Evolutionary conservation across 169 alveolate species (phyloP).

Genomic region (Theileria sp.): DNA sequence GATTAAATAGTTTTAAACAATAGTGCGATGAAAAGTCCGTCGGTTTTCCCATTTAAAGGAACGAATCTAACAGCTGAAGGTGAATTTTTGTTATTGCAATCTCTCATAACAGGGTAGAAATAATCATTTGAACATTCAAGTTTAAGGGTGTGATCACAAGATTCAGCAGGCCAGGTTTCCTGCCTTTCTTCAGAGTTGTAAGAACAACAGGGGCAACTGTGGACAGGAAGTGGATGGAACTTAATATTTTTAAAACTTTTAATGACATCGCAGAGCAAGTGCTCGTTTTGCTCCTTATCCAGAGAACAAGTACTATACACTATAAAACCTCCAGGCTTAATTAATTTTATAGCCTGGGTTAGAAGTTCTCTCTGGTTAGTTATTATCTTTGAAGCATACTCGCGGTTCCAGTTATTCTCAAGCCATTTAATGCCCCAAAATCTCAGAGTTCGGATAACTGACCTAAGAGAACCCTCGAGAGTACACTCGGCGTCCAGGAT

Average conservation of each 20-base stretch:
- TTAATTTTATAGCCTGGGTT: constrained; percentile 90
- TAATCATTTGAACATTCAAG: constrained; percentile 11
- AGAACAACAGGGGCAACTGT: constrained; percentile 48
- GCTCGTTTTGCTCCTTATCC: constrained; percentile 94
- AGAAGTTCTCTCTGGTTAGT: constrained; percentile 91
- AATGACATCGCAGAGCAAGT: constrained; percentile 92
- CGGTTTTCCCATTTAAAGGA: constrained; percentile 49
- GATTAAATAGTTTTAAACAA: constrained; percentile 17
- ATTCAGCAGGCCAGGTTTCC: constrained; percentile 49
- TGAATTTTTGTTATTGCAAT: constrained; percentile 33
- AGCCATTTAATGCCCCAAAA: constrained; percentile 75
- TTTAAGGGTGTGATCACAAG: constrained; percentile 3
- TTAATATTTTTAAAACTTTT: constrained; percentile 71
- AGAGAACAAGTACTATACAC: constrained; percentile 96
- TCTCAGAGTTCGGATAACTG: constrained; percentile 80
- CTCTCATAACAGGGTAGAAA: neutral
- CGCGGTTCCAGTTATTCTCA: constrained; percentile 43
- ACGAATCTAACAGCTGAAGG: constrained; percentile 53
- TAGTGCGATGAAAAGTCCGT: constrained; percentile 48
- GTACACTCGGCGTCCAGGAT: constrained; percentile 95
- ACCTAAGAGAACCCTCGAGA: constrained; percentile 93
- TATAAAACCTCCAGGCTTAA: constrained; percentile 93
- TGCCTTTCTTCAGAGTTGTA: neutral
- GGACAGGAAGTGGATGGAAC: constrained; percentile 48
- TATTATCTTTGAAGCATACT: constrained; percentile 81